A percentile compares a stretch with the other conserved stretches of the same genome.
phyloP scores from a whole-genome alignment of 305 asterid species.

The Fraxinus nigra region DNA sequence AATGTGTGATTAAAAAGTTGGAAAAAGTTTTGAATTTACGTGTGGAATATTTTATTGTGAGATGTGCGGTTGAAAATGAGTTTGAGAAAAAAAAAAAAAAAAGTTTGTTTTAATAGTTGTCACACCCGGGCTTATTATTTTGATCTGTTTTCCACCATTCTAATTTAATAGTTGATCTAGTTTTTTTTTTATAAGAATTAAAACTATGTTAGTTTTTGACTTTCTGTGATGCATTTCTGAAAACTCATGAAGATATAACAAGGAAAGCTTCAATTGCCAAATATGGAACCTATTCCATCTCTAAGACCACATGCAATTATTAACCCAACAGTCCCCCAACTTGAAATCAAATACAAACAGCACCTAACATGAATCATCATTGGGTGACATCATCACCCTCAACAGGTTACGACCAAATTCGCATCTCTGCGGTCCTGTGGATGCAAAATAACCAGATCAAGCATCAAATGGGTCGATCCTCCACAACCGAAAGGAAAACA shows the following conservation, averaged over 20 bases:
- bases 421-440: not conserved
- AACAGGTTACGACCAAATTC: not conserved
- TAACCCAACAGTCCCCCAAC: not conserved
- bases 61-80: not conserved
- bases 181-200: not conserved
- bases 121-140: not conserved
- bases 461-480: not conserved
- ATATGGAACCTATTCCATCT: not conserved
- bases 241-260: not conserved
- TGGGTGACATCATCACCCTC: not conserved
- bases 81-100: too few relatives aligned
- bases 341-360: not conserved
- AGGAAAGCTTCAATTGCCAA: not conserved
- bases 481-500: not conserved
- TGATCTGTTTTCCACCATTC: not conserved
- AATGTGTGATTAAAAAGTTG: not conserved
- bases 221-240: not conserved
- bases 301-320: not conserved
- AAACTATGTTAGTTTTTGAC: not conserved
- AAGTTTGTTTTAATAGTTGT: too few relatives aligned
- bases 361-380: not conserved
- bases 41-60: not conserved
- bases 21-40: not conserved
- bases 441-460: not conserved
- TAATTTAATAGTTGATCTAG: not conserved